Evolutionary conservation across 768 basidiomycete species (phyloP).

Genomic region (Cyclocybe aegerita): DNA sequence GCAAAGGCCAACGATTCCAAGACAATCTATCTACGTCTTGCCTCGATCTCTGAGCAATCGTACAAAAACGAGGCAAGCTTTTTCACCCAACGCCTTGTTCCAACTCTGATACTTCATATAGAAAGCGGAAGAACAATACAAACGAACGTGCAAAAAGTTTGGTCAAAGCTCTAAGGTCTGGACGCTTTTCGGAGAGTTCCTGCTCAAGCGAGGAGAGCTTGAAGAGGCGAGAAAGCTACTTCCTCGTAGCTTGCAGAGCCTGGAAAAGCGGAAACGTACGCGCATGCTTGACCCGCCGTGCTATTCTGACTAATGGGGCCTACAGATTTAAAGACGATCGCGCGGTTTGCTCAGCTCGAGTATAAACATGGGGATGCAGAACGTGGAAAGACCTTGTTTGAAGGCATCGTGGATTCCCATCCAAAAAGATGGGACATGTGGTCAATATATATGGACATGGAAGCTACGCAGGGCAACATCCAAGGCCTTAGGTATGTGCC

Average conservation of each 20-base stretch:
- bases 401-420: conserved; percentile 94
- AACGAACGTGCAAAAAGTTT: conserved; percentile 91
- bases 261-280: conserved; percentile 90
- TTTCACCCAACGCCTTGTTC: not conserved
- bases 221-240: conserved; percentile 86
- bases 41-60: conserved; percentile 80
- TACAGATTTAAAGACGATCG: conserved; percentile 91
- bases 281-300: conserved; percentile 28
- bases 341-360: conserved; percentile 92
- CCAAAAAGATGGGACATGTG: conserved; percentile 95
- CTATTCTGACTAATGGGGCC: not conserved
- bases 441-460: conserved; percentile 97
- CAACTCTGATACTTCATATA: conserved; percentile 28
- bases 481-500: conserved; percentile 66
- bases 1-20: conserved; percentile 90
- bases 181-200: conserved; percentile 85
- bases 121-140: conserved; percentile 93
- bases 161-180: conserved; percentile 91
- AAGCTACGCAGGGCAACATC: conserved; percentile 77
- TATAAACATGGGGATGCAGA: conserved; percentile 94
- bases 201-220: conserved; percentile 67
- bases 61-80: conserved; percentile 72
- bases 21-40: conserved; percentile 82
- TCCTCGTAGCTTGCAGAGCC: conserved; percentile 83
- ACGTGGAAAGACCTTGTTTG: conserved; percentile 93